Percentiles rank a stretch among this genome's conserved stretches.
These are phyloP conservation scores for Calocybe gangraenosa DNA, from an alignment of 768 basidiomycete species.

Conservation along the genomic window DNA sequence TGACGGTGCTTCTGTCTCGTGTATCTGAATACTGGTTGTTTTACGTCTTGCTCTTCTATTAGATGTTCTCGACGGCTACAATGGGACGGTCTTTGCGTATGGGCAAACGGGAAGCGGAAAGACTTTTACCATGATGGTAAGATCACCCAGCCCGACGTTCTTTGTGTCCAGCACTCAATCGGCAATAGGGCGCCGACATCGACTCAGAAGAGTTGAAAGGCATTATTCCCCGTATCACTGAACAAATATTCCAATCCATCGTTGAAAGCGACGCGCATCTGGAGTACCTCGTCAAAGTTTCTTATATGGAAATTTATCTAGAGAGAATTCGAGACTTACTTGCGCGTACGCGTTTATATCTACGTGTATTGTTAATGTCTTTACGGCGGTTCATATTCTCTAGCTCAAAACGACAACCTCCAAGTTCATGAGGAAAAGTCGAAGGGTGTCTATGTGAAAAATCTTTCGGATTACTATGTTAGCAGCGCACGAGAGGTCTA, in stretches of 20 bases:
- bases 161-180: conserved; percentile 8
- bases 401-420: conserved; percentile 96
- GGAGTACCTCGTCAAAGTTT: conserved; percentile 98
- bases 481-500: conserved; percentile 94
- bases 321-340: conserved; percentile 94
- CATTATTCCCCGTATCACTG: conserved; percentile 96
- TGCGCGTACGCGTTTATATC: conserved; percentile 66
- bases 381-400: conserved; percentile 1
- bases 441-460: conserved; percentile 97
- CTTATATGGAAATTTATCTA: conserved; percentile 99
- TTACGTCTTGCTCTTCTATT: conserved; percentile 5
- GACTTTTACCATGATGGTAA: conserved; percentile 98
- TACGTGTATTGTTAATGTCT: neutral
- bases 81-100: conserved; percentile 91
- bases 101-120: conserved; percentile 88
- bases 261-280: conserved; percentile 91
- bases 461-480: conserved; percentile 96
- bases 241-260: conserved; percentile 98
- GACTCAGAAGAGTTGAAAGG: conserved; percentile 91
- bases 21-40: neutral
- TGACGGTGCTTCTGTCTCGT: conserved; percentile 1
- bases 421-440: conserved; percentile 99
- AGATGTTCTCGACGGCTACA: conserved; percentile 99
- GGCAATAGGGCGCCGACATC: conserved; percentile 87
- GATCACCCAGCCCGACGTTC: conserved; percentile 8